A percentile compares a stretch with the other conserved stretches of the same genome.
Conservation (phyloP, 495 filamentous ascomycete species). For the Neurospora sp. region DNA sequence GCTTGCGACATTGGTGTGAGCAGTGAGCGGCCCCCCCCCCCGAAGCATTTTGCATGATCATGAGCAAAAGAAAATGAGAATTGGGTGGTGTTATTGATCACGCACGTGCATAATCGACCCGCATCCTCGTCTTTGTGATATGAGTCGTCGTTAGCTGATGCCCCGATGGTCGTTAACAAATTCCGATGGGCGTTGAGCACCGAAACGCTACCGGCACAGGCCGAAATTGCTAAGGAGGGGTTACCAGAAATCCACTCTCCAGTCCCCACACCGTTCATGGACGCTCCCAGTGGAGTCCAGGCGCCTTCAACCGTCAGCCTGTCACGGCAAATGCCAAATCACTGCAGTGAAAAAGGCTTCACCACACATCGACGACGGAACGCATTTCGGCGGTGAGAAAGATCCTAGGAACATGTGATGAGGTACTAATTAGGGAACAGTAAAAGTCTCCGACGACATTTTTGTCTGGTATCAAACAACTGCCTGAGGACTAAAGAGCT, state of each 20-base stretch:
- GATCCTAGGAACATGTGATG: not conserved
- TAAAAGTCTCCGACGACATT: not conserved
- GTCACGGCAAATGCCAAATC: not conserved
- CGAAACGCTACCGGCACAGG: not conserved
- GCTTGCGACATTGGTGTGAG: not conserved
- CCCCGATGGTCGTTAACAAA: not conserved
- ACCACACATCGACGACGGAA: not conserved
- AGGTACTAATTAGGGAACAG: not conserved
- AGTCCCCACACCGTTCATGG: not conserved
- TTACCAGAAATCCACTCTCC: not conserved
- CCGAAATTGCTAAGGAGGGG: constrained; percentile 6
- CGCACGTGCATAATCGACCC: not conserved
- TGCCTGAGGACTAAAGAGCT: not conserved
- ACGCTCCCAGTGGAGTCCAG: not conserved
- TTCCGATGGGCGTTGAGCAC: not conserved
- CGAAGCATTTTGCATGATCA: not conserved
- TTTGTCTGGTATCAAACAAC: not conserved
- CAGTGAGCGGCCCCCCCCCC: not conserved
- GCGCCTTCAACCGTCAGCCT: not conserved
- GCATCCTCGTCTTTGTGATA: not conserved
- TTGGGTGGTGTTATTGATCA: not conserved
- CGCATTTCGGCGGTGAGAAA: not conserved
- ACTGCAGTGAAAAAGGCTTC: not conserved
- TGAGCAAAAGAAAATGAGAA: not conserved
- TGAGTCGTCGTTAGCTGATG: not conserved